Percentiles rank a stretch among this genome's conserved stretches.
Conservation (phyloP, 2,329 filamentous ascomycete species). For the Aspergillus terreus region DNA sequence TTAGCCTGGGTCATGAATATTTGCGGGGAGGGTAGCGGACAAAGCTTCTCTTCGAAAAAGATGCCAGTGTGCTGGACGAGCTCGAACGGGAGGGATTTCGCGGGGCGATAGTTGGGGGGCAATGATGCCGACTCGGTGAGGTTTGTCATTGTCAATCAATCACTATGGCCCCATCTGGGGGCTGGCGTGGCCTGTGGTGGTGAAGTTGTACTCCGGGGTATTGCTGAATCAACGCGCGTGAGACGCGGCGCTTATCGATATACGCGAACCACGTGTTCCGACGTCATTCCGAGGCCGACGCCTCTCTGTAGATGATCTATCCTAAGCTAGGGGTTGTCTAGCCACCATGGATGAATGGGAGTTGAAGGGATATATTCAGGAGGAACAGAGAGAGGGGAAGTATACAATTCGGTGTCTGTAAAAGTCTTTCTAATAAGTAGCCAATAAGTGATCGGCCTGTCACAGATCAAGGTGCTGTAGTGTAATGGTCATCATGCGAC, state of each 20-base stretch:
- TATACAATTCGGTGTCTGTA: background rate
- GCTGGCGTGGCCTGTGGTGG: background rate
- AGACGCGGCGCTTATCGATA: conserved; percentile 10
- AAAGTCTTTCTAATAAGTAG: background rate
- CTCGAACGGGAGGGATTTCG: conserved; percentile 57
- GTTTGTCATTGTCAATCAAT: conserved; percentile 16
- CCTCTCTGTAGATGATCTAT: background rate
- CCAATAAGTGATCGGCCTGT: background rate
- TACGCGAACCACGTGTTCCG: background rate
- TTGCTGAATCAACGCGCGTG: background rate
- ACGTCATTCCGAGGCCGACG: background rate
- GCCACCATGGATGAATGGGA: too few species aligned
- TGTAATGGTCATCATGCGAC: conserved; percentile 22
- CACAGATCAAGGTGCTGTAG: conserved; percentile 21
- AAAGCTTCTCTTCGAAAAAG: conserved; percentile 71
- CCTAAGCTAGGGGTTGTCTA: background rate
- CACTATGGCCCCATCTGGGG: background rate
- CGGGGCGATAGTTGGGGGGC: conserved; percentile 47
- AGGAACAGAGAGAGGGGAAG: background rate
- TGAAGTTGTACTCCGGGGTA: background rate
- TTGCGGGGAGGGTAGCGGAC: conserved; percentile 40
- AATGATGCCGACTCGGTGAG: conserved; percentile 10
- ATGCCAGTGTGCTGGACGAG: conserved; percentile 65
- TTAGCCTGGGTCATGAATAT: conserved; percentile 6
- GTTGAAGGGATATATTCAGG: too few species aligned